Conservation (phyloP, 1,284 basidiomycete genomes). For the Athelia psychrophila region DNA sequence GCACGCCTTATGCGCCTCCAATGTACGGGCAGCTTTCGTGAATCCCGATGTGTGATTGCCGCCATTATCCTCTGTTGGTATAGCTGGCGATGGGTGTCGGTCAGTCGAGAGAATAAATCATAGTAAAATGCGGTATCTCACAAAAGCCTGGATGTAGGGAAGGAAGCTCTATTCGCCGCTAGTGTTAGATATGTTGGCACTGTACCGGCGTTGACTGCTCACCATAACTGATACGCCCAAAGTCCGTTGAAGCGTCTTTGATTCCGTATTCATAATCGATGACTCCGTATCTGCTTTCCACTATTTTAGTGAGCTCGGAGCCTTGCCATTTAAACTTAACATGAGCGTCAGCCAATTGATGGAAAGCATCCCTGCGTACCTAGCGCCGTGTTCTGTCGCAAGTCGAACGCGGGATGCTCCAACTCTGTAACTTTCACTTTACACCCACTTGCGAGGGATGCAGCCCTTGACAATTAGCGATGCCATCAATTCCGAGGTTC, state of each 20-base stretch:
- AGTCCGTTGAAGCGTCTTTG: constrained; percentile 67
- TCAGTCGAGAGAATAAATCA: background rate
- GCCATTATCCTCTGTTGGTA: constrained; percentile 53
- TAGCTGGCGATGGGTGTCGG: constrained; percentile 32
- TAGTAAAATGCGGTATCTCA: constrained; percentile 21
- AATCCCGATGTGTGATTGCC: constrained; percentile 69
- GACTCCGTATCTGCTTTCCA: constrained; percentile 48
- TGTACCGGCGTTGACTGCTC: constrained; percentile 8
- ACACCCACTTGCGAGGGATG: constrained; percentile 71
- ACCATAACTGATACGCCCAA: constrained; percentile 40
- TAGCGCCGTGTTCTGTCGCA: constrained; percentile 61
- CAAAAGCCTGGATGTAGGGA: constrained; percentile 47
- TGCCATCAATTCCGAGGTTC: background rate
- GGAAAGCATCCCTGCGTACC: constrained; percentile 32
- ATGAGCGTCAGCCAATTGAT: background rate
- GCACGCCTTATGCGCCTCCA: constrained; percentile 54
- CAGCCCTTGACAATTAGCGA: constrained; percentile 46
- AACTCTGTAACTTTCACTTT: constrained; percentile 42
- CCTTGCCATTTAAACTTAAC: constrained; percentile 28
- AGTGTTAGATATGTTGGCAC: background rate
- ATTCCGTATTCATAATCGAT: constrained; percentile 56
- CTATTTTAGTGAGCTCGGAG: constrained; percentile 52
- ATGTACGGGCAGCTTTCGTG: constrained; percentile 48
- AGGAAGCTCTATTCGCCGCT: constrained; percentile 28
- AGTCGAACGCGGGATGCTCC: constrained; percentile 43